These are phyloP conservation scores for Torrubiella hemipterigena DNA, from an alignment of 2,329 filamentous ascomycete species.

Conservation along the genomic window DNA sequence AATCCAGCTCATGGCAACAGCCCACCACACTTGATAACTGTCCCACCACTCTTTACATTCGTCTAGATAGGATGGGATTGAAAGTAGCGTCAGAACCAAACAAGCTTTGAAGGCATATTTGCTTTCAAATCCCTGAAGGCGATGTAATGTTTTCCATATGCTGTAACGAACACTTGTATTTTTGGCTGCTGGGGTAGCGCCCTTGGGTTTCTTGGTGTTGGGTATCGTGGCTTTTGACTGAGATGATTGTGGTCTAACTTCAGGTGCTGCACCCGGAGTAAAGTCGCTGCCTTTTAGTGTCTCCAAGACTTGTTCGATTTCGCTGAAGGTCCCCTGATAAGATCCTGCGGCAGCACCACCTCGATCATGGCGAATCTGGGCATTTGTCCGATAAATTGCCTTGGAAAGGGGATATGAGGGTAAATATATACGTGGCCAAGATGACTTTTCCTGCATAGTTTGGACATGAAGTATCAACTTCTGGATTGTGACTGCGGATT, in stretches of 20 bases:
- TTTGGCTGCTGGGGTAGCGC: constrained; percentile 9
- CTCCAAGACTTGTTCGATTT: constrained; percentile 30
- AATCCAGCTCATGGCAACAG: constrained; percentile 43
- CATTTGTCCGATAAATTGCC: constrained; percentile 39
- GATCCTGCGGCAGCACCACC: constrained; percentile 43
- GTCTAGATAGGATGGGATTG: constrained; percentile 40
- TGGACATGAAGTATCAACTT: constrained; percentile 33
- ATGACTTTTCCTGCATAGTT: constrained; percentile 29
- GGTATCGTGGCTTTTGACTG: constrained; percentile 5
- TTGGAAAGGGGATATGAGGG: constrained; percentile 44
- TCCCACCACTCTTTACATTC: constrained; percentile 39
- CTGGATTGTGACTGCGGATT: constrained; percentile 35
- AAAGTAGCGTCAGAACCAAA: constrained; percentile 35
- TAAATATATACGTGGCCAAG: constrained; percentile 29
- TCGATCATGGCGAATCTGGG: constrained; percentile 45
- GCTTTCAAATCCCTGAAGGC: constrained; percentile 44
- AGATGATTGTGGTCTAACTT: constrained; percentile 25
- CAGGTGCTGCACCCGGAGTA: too few relatives aligned
- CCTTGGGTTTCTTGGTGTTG: constrained; percentile 2
- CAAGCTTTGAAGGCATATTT: constrained; percentile 45
- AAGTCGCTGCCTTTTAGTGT: too few relatives aligned
- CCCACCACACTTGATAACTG: constrained; percentile 44
- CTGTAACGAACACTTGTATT: constrained; percentile 28
- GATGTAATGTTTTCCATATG: constrained; percentile 37
- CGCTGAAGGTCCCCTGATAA: constrained; percentile 31